Evolutionary conservation across 179 eudicot species (phyloP), one percentile per base, ranked within the genome.

Genomic region (Nepenthes alata): DNA sequence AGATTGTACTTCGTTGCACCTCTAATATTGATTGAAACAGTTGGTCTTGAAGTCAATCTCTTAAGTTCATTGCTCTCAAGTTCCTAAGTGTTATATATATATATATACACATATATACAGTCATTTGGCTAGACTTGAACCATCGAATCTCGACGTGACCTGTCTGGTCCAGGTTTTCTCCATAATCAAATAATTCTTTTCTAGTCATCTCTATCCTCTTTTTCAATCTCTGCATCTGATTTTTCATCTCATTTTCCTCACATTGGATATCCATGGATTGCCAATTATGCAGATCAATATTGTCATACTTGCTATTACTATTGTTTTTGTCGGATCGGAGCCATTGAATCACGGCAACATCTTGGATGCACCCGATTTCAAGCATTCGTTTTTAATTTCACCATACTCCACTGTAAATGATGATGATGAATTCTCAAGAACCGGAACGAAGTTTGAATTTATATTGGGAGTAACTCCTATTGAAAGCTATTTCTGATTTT

Each of bases 241-340:
- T 55, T 55, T 55, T 8, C 37, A 5, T 45, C 44, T 8, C 25
- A 5, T 59, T 59, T 13, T 41, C 0, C 25, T 44, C 45, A 7
- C 45, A 7, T 50, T 50, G 15, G n/a, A 50, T 50, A 50, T 13
- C 25, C 53, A 50, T 50, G 13, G 15, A 7, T 50, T 34, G 7
- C 10, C 4, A 5, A 4, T 54, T 14, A 64, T 55, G 50, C 75
- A 75, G 78, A 48, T 55, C 13, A 59, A 44, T 14, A 37, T 67
- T 25, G 45, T 67, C 1, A 61, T 54, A 2, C 48, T 75, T 11
- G 72, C 75, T 14, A 36, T 35, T 25, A 50, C 59, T 25, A 71
- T 70, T 55, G 59, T 69, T 67, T 54, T 61, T 34, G 54, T 70
- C 4, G 78, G 78, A 67, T 50, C 62, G 11, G 78, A 62, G 14